Base-by-base conservation (phyloP, 805 yeast genomes). In the Wickerhamomyces ciferrii region DNA sequence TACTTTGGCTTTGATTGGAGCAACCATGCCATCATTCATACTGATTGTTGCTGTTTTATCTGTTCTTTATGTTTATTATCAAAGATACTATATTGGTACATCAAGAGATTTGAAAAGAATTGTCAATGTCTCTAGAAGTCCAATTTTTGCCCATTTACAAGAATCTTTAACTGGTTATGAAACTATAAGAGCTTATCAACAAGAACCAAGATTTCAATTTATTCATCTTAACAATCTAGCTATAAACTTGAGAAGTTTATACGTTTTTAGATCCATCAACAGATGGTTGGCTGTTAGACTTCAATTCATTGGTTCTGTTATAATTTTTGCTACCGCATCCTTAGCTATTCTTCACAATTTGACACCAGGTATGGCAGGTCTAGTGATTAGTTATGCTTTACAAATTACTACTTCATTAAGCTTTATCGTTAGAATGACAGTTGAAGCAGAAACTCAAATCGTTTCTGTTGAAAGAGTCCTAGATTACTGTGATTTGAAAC, bases 91-190 rank as follows among this genome's bases (percentile, higher is more conserved):
- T 62, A 75, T 83, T 50, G 71, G 80, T 4, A 75, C 88, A 1
- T 78, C 90, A 9, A 75, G 96, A 56, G 96, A 89, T 60, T 69
- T 89, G 55, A 87, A 86, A 60, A 76, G 96, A 56, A 69, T 88
- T 43, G 79, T 78, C 41, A 80, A 86, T 44, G 72, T 81, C 20
- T 75, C 92, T 5, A 75, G 79, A 56, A 79, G 87, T 47, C 96
- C 96, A 3, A 80, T 88, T 17, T 85, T 78, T 68, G 85, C 96
- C 0, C 89, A 85, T 53, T 74, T 90, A 51, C 91, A 87, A 59
- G 97, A 90, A 59, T 81, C 90, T 2, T 66, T 90, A 42, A 75
- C 74, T 29, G 97, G 97, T 13, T 78, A 84, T 20, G 79, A 81
- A 42, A 90, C 95, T 1, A 81, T 90, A 46, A 72, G 84, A 41